A percentile compares a stretch with the other conserved stretches of the same genome.
Conservation (phyloP, 2,329 filamentous ascomycete species). For the Clonostachys sp. region DNA sequence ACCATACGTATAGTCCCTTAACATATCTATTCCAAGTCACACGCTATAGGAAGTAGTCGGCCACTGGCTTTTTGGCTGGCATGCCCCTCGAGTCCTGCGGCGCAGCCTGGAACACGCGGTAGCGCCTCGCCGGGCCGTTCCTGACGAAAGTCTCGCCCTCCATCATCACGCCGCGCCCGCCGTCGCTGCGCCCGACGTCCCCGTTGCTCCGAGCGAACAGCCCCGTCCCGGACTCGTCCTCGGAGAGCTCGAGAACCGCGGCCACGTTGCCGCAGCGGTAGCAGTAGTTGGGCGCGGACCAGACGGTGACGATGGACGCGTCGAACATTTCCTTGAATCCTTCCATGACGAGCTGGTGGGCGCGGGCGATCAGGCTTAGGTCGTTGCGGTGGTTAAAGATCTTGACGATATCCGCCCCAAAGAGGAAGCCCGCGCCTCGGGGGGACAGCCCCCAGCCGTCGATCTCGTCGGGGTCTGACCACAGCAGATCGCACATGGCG, state of each 20-base stretch:
- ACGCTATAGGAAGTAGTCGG: slow-evolving; percentile 81
- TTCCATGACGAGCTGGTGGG: slow-evolving; percentile 98
- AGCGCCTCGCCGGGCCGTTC: slow-evolving; percentile 78
- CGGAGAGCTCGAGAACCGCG: slow-evolving; percentile 86
- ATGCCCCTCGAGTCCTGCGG: slow-evolving; percentile 95
- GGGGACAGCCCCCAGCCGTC: slow-evolving; percentile 95
- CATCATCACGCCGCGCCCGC: slow-evolving; percentile 39
- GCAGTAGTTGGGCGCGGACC: slow-evolving; percentile 96
- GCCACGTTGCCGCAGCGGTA: slow-evolving; percentile 96
- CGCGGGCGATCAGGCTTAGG: slow-evolving; percentile 84
- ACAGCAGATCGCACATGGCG: slow-evolving; percentile 96
- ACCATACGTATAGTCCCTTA: too few relatives aligned
- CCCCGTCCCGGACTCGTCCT: slow-evolving; percentile 74
- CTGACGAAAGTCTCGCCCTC: slow-evolving; percentile 36
- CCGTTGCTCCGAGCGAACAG: slow-evolving; percentile 69
- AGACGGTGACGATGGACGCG: slow-evolving; percentile 93
- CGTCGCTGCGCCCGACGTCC: slow-evolving; percentile 57
- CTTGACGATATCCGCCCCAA: slow-evolving; percentile 93
- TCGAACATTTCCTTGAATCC: slow-evolving; percentile 99
- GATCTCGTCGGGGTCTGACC: slow-evolving; percentile 97
- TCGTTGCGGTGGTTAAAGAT: slow-evolving; percentile 95
- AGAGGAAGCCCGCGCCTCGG: slow-evolving; percentile 90
- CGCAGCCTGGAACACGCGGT: slow-evolving; percentile 93
- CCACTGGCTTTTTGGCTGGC: slow-evolving; percentile 97
- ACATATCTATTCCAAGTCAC: too few relatives aligned